Conservation (phyloP, 345 rosid genomes). For the Erodium maritimum region DNA sequence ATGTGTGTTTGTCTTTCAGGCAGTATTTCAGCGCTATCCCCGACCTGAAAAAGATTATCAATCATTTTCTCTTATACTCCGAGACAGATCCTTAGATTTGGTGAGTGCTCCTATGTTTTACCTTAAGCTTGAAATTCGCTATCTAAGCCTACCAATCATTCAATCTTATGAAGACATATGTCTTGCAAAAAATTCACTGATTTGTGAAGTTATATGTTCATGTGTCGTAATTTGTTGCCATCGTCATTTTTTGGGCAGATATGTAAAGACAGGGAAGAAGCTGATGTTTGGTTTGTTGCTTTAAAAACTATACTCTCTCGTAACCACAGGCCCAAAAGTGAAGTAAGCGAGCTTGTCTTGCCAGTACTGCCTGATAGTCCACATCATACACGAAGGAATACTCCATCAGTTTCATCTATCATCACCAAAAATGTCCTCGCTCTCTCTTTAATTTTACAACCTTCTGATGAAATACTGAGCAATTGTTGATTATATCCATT, state of each 20-base stretch:
- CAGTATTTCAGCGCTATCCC: conserved; percentile 83
- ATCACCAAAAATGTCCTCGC: conserved; percentile 28
- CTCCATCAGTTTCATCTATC: conserved; percentile 39
- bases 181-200: not conserved
- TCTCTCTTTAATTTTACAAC: conserved; percentile 3
- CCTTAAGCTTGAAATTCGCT: not conserved
- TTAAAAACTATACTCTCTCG: conserved; percentile 54
- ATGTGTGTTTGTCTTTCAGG: conserved; percentile 39
- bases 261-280: conserved; percentile 96
- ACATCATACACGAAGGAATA: conserved; percentile 22
- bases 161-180: not conserved
- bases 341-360: not conserved
- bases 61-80: conserved; percentile 82
- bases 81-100: conserved; percentile 78
- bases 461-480: not conserved
- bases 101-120: conserved; percentile 29
- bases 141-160: not conserved
- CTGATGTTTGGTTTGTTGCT: conserved; percentile 88
- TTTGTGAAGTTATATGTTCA: not conserved
- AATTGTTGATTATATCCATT: not conserved
- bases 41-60: conserved; percentile 97
- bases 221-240: conserved; percentile 9
- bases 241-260: conserved; percentile 33
- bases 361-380: conserved; percentile 30
- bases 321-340: conserved; percentile 44